A percentile compares a stretch with the other conserved stretches of the same genome.
Evolutionary conservation across 2,329 filamentous ascomycete genomes (phyloP).

Genomic region (Diplodia corticola): DNA sequence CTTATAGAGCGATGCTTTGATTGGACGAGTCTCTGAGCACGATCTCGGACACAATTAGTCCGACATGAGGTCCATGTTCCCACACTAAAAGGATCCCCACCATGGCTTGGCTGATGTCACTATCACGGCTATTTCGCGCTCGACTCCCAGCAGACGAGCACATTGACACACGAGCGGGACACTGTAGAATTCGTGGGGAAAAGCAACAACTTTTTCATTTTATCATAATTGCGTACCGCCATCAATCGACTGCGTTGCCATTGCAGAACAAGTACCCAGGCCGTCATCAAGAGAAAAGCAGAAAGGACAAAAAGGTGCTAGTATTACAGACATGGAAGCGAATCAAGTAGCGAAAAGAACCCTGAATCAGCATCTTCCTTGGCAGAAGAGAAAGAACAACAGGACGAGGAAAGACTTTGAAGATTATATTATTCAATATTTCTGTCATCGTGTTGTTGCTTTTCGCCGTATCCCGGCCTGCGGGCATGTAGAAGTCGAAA

Average conservation of each 20-base stretch:
- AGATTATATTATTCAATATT: conserved; percentile 22
- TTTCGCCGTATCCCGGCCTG: conserved; percentile 22
- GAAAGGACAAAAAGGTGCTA: background rate
- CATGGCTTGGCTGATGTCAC: conserved; percentile 8
- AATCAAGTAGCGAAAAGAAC: background rate
- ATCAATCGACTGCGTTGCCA: background rate
- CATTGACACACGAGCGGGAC: background rate
- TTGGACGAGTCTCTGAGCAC: background rate
- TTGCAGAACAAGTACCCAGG: background rate
- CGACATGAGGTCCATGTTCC: background rate
- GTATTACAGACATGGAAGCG: conserved; percentile 8
- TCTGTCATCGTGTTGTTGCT: conserved; percentile 21
- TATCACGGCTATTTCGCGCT: background rate
- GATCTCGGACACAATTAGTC: background rate
- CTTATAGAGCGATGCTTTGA: background rate
- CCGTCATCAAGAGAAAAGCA: background rate
- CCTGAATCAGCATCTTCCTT: background rate
- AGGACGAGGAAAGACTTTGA: conserved; percentile 3
- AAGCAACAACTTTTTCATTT: conserved; percentile 7
- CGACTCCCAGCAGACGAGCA: background rate
- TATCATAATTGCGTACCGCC: background rate
- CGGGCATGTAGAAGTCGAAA: conserved; percentile 22
- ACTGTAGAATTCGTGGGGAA: background rate
- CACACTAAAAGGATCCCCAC: background rate
- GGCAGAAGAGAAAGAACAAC: background rate